Percentiles rank a stretch among this genome's conserved stretches.
These are phyloP conservation scores for Syzygium aqueum DNA, from an alignment of 345 rosid species.

Conservation along the genomic window DNA sequence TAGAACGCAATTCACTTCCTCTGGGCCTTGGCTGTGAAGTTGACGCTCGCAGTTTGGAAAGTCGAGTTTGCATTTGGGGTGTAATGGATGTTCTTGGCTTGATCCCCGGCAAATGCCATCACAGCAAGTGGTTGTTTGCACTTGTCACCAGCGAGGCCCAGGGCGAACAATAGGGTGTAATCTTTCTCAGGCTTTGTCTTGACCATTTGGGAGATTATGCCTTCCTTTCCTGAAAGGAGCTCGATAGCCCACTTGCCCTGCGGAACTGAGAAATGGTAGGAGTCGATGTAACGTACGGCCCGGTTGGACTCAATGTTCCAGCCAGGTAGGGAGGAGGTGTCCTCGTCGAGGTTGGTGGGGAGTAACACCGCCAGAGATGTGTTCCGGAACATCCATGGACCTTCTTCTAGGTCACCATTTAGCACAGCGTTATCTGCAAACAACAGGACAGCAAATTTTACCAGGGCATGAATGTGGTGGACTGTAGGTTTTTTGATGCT, in stretches of 20 bases:
- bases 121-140: slow-evolving; percentile 88
- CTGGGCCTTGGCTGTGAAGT: slow-evolving; percentile 89
- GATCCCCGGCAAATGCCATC: slow-evolving; percentile 94
- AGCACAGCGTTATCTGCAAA: slow-evolving; percentile 66
- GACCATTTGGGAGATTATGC: slow-evolving; percentile 93
- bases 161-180: slow-evolving; percentile 49
- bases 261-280: slow-evolving; percentile 75
- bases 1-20: slow-evolving; percentile 80
- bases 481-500: background rate
- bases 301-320: slow-evolving; percentile 92
- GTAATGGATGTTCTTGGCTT: slow-evolving; percentile 75
- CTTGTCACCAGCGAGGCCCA: slow-evolving; percentile 82
- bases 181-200: slow-evolving; percentile 50
- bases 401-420: slow-evolving; percentile 86
- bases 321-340: slow-evolving; percentile 74
- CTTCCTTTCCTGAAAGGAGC: slow-evolving; percentile 92
- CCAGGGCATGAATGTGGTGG: background rate
- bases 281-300: slow-evolving; percentile 84
- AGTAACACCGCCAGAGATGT: slow-evolving; percentile 81
- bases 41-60: slow-evolving; percentile 44
- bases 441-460: background rate
- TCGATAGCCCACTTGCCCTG: slow-evolving; percentile 81
- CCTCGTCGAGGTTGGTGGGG: slow-evolving; percentile 89
- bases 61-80: slow-evolving; percentile 62
- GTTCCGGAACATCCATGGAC: slow-evolving; percentile 90